These are phyloP conservation scores for Ogataea sp. DNA, from an alignment of 805 yeast genomes.

Conservation along the genomic window DNA sequence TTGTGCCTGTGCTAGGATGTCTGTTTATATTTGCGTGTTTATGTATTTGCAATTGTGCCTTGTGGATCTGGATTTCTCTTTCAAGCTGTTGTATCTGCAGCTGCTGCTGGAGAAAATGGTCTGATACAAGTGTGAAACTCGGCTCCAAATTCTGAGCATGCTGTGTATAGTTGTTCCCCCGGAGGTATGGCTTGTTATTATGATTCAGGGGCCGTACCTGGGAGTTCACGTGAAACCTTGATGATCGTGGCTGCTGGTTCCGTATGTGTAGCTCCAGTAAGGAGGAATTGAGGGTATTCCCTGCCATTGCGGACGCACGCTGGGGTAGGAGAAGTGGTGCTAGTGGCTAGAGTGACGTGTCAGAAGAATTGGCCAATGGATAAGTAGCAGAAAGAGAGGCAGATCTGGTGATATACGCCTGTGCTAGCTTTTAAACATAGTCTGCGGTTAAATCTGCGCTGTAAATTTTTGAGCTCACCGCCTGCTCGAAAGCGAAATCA, in stretches of 20 bases:
- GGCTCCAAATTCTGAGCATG: not conserved
- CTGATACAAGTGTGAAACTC: not conserved
- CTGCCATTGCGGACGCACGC: not conserved
- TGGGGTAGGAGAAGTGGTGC: not conserved
- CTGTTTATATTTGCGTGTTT: no score
- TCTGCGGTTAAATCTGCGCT: no score
- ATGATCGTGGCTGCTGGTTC: not conserved
- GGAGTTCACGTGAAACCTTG: not conserved
- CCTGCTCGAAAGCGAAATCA: not conserved
- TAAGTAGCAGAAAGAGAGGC: not conserved
- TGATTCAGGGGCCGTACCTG: not conserved
- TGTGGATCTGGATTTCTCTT: not conserved
- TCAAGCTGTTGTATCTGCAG: not conserved
- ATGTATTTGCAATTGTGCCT: no score
- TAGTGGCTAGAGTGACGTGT: not conserved
- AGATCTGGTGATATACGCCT: not conserved
- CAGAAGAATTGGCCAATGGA: not conserved
- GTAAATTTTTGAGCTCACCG: not conserved
- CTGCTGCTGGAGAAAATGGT: not conserved
- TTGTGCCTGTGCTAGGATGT: not conserved
- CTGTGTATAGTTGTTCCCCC: not conserved
- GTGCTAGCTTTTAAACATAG: not conserved
- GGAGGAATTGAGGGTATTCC: not conserved
- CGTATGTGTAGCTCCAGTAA: not conserved
- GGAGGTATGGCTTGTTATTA: not conserved